Evolutionary conservation across 2,329 filamentous ascomycete species (phyloP).

Genomic region (Exophiala oligosperma): DNA sequence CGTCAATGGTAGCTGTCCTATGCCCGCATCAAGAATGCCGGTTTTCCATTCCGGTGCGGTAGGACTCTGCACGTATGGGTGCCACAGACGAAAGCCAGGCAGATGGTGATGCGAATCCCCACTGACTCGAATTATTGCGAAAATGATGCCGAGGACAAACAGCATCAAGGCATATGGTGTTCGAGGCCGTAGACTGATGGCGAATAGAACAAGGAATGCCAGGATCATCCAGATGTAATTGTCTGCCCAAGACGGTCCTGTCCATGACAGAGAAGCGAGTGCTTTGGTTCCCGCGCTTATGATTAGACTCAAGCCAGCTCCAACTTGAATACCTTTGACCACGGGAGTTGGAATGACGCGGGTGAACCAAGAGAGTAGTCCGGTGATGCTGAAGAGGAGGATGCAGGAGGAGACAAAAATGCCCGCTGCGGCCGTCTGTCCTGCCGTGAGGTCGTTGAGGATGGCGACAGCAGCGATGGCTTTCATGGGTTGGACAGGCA

Average conservation of each 20-base stretch:
- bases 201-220: conserved; percentile 70
- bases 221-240: conserved; percentile 76
- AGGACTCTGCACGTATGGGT: conserved; percentile 54
- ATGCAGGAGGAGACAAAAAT: conserved; percentile 74
- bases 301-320: conserved; percentile 80
- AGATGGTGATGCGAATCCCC: conserved; percentile 11
- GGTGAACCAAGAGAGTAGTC: conserved; percentile 73
- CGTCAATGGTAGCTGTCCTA: conserved; percentile 87
- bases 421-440: conserved; percentile 78
- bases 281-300: conserved; percentile 72
- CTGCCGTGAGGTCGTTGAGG: conserved; percentile 62
- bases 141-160: conserved; percentile 66
- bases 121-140: conserved; percentile 54
- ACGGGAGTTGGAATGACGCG: conserved; percentile 79
- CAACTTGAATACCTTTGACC: conserved; percentile 92
- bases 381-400: conserved; percentile 74
- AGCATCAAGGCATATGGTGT: conserved; percentile 78
- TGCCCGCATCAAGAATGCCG: conserved; percentile 65
- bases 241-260: conserved; percentile 65
- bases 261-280: conserved; percentile 69
- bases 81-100: conserved; percentile 62
- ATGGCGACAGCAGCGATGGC: conserved; percentile 93
- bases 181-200: conserved; percentile 62
- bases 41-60: conserved; percentile 47
- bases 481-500: conserved; percentile 88